These are phyloP conservation scores for Boletus pseudo-olivaceus DNA, from an alignment of 768 basidiomycete species.

Conservation along the genomic window DNA sequence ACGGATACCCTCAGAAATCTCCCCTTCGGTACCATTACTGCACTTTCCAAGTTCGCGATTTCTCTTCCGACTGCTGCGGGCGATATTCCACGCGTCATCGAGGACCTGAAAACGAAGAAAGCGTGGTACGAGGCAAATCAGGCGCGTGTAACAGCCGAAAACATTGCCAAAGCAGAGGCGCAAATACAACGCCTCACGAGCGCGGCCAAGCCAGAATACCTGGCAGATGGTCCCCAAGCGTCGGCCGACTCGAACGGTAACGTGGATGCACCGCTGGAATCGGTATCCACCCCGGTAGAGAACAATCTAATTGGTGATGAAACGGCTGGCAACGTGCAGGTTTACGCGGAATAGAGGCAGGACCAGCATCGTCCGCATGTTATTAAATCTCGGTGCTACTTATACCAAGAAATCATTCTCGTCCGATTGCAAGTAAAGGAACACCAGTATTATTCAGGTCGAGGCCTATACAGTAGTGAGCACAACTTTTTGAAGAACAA, in stretches of 20 bases:
- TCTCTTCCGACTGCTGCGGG: slow-evolving; percentile 74
- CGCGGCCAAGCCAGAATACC: slow-evolving; percentile 36
- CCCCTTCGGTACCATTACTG: slow-evolving; percentile 81
- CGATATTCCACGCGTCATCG: slow-evolving; percentile 81
- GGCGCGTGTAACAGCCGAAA: slow-evolving; percentile 70
- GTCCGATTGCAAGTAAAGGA: slow-evolving; percentile 12
- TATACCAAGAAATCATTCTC: slow-evolving; percentile 15
- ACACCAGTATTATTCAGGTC: slow-evolving; percentile 30
- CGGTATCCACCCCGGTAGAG: slow-evolving; percentile 40
- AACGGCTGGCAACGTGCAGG: slow-evolving; percentile 38
- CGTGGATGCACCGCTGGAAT: slow-evolving; percentile 44
- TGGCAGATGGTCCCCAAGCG: slow-evolving; percentile 25
- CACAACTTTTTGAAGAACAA: slow-evolving; percentile 34
- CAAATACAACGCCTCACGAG: slow-evolving; percentile 62
- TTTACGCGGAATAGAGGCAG: slow-evolving; percentile 28
- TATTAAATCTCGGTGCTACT: slow-evolving; percentile 19
- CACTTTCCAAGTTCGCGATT: slow-evolving; percentile 84
- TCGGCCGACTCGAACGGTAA: slow-evolving; percentile 37
- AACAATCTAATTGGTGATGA: slow-evolving; percentile 27
- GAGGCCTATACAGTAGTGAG: slow-evolving; percentile 35
- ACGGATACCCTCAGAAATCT: slow-evolving; percentile 52
- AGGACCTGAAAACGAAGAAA: slow-evolving; percentile 92
- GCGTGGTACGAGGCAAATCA: slow-evolving; percentile 95
- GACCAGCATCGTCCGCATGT: slow-evolving; percentile 11
- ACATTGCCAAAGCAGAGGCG: slow-evolving; percentile 74